phyloP scores from a whole-genome alignment of 2,329 filamentous ascomycete genomes.

The Magnaporthiopsis incrustans region DNA sequence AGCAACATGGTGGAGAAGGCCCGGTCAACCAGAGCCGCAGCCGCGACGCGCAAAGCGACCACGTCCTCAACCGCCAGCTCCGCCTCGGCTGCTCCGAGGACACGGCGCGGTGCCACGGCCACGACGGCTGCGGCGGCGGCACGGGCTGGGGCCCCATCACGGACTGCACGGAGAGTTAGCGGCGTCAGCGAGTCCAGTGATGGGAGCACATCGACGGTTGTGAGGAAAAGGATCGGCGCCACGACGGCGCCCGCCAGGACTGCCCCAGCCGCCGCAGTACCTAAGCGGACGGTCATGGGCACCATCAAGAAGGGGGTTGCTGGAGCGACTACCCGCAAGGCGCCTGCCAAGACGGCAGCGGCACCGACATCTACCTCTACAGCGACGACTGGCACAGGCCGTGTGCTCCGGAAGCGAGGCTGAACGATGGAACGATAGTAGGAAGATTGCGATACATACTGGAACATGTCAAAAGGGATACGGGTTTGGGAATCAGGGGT shows the following conservation, averaged over 20 bases:
- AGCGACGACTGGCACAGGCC: constrained; percentile 37
- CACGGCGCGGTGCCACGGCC: constrained; percentile 24
- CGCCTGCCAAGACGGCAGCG: constrained; percentile 30
- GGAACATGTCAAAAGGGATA: neutral
- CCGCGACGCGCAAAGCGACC: constrained; percentile 35
- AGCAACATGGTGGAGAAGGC: constrained; percentile 54
- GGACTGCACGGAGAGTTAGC: constrained; percentile 46
- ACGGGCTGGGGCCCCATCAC: constrained; percentile 33
- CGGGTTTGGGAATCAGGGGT: neutral
- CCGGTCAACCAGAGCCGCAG: constrained; percentile 44
- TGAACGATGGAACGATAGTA: constrained; percentile 18
- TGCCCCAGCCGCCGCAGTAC: constrained; percentile 23
- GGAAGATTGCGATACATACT: neutral
- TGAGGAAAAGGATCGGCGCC: constrained; percentile 38
- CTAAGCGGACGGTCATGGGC: constrained; percentile 46
- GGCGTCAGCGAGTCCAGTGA: constrained; percentile 56
- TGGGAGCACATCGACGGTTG: constrained; percentile 55
- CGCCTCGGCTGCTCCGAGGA: constrained; percentile 22
- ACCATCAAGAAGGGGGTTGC: constrained; percentile 45
- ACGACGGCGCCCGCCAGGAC: constrained; percentile 24
- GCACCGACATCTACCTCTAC: constrained; percentile 27
- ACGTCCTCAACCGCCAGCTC: constrained; percentile 36
- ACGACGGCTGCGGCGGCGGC: constrained; percentile 29
- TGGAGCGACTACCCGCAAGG: constrained; percentile 41
- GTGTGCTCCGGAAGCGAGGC: constrained; percentile 48